phyloP scores from a whole-genome alignment of 2,329 filamentous ascomycete genomes.

The Alternaria triticimaculans region DNA sequence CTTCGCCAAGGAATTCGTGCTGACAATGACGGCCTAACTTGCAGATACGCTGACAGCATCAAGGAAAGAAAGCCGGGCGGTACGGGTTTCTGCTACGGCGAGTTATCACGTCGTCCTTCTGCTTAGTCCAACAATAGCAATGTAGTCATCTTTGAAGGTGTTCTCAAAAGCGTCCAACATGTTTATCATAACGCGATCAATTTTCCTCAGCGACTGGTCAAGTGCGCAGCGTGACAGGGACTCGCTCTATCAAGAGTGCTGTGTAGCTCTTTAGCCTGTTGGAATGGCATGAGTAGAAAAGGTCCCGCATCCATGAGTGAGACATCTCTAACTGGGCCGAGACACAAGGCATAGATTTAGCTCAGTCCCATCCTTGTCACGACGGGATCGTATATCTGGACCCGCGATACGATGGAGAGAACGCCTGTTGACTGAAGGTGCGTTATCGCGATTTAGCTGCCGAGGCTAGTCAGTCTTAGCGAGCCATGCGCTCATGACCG shows the following conservation, averaged over 20 bases:
- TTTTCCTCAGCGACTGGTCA: background rate
- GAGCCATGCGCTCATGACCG: slow-evolving; percentile 22
- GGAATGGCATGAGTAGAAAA: background rate
- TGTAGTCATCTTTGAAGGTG: background rate
- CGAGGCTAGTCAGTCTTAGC: slow-evolving; percentile 20
- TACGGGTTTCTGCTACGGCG: background rate
- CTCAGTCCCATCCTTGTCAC: background rate
- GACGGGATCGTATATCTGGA: background rate
- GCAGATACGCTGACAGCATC: background rate
- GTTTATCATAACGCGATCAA: background rate
- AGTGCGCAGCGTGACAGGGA: background rate
- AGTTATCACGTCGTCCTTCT: background rate
- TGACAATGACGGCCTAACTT: background rate
- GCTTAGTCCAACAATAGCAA: background rate
- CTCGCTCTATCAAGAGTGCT: background rate
- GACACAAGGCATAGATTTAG: background rate
- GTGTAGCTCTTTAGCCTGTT: background rate
- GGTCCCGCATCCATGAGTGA: background rate
- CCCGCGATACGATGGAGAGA: background rate
- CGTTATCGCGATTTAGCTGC: slow-evolving; percentile 15
- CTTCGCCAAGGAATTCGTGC: slow-evolving; percentile 11
- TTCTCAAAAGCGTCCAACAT: background rate
- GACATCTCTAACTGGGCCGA: background rate
- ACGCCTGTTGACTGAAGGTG: slow-evolving; percentile 4
- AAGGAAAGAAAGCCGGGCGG: background rate